Conservation (phyloP, 305 asterid genomes). For the Caryopteris hybrid region DNA sequence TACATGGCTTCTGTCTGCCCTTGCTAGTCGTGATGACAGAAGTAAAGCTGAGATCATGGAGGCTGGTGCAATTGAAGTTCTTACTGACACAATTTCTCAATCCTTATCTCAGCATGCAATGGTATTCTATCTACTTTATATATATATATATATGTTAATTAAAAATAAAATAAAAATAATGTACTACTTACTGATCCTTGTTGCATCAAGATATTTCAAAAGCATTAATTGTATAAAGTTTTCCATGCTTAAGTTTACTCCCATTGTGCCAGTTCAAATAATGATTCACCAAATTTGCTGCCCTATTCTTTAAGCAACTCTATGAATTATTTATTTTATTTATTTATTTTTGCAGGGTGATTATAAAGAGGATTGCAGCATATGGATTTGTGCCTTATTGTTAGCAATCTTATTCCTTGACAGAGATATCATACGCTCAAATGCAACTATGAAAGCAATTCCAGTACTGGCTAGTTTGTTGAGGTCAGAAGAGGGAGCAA, state of each 20-base stretch:
- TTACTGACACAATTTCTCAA: conserved; percentile 75
- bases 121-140: conserved; percentile 41
- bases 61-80: conserved; percentile 93
- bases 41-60: conserved; percentile 80
- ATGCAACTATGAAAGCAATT: conserved; percentile 83
- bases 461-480: conserved; percentile 83
- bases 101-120: conserved; percentile 56
- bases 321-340: not conserved
- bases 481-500: conserved; percentile 84
- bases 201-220: not conserved
- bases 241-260: not conserved
- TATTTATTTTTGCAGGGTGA: conserved; percentile 50
- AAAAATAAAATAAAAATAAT: not conserved
- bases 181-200: not conserved
- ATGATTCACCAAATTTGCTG: conserved; percentile 4
- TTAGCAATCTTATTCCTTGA: conserved; percentile 83
- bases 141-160: no score
- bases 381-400: conserved; percentile 82
- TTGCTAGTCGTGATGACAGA: conserved; percentile 74
- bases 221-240: not conserved
- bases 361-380: conserved; percentile 80
- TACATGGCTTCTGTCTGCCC: conserved; percentile 86
- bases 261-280: conserved; percentile 3
- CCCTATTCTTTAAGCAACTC: conserved; percentile 9
- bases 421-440: conserved; percentile 81